Evolutionary conservation across 176 grass and related monocot species (phyloP), one percentile per base, ranked within the genome.

Genomic region (Oryza australiensis): DNA sequence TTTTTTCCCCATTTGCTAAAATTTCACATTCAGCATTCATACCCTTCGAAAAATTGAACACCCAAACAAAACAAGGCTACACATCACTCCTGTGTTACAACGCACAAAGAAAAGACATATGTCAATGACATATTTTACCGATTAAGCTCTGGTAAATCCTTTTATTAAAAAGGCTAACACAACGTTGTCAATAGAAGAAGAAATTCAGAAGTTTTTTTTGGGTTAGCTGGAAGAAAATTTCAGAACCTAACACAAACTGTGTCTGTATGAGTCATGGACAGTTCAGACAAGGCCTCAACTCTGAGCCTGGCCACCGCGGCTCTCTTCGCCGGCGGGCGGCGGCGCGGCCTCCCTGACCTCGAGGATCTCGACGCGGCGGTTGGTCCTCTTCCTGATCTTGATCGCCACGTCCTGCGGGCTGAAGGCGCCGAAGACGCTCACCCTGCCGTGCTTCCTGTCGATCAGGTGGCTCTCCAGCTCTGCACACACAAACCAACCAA

Each of bases 371-470:
- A 98, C 92, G 24, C 90, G 82, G 0, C 88, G 86, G 82, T 98
- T 98, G 9, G 85, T 95, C 38, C 92, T 80, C 87, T 91, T 98
- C 87, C 89, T 91, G 77, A 98, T 89, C 80, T 82, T 93, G 80
- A 95, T 98, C 3, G 92, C 90, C 23, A 95, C 87, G 77, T 98
- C 95, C 83, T 95, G 95, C 6, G 92, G 92, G 72, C 83, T 88
- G 83, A 98, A 98, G 55, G 32, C 48, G 22, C 88, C 90, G 2
- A 59, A 83, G 15, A 98, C 90, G 15, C 60, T 80, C 46, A 98
- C 95, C 53, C 87, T 90, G 68, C 90, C 86, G 24, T 93, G 78
- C 82, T 91, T 93, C 92, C 87, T 91, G 74, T 98, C 95, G 57
- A 98, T 95, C 48, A 67, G 26, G 79, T 95, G 80, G 41, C 48